phyloP scores from a whole-genome alignment of 1,284 basidiomycete genomes.

The Rhizoctonia solani region DNA sequence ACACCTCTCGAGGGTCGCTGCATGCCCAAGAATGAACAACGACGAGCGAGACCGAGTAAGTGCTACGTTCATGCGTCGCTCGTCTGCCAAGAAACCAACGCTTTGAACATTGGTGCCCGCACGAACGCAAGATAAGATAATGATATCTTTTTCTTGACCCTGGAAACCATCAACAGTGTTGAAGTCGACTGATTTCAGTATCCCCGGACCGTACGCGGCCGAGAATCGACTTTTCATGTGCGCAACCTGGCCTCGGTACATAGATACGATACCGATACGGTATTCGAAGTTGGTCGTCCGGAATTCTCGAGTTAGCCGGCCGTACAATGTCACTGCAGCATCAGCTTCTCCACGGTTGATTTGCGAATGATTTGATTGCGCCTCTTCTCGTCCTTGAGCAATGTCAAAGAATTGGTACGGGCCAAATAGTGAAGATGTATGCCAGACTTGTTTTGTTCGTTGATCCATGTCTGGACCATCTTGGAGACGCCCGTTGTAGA shows the following conservation, averaged over 20 bases:
- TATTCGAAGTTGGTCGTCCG: slow-evolving; percentile 67
- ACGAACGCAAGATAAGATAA: slow-evolving; percentile 93
- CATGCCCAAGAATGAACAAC: slow-evolving; percentile 91
- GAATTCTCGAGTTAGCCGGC: slow-evolving; percentile 72
- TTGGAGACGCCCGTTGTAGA: slow-evolving; percentile 80
- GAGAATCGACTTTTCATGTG: slow-evolving; percentile 78
- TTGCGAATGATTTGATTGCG: slow-evolving; percentile 62
- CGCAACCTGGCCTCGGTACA: slow-evolving; percentile 91
- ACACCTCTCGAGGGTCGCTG: slow-evolving; percentile 82
- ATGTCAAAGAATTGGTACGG: slow-evolving; percentile 92
- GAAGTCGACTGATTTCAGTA: slow-evolving; percentile 82
- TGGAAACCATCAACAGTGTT: slow-evolving; percentile 99
- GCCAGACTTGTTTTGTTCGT: slow-evolving; percentile 89
- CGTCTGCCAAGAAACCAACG: slow-evolving; percentile 87
- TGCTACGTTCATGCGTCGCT: slow-evolving; percentile 95
- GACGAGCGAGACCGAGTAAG: slow-evolving; percentile 94
- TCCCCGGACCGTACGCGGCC: slow-evolving; percentile 71
- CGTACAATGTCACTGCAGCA: slow-evolving; percentile 80
- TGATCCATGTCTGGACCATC: slow-evolving; percentile 89
- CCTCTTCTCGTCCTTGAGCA: slow-evolving; percentile 58
- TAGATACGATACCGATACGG: slow-evolving; percentile 88
- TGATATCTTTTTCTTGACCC: slow-evolving; percentile 96
- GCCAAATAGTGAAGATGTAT: slow-evolving; percentile 76
- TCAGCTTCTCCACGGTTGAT: slow-evolving; percentile 79
- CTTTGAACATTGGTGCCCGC: slow-evolving; percentile 78